Base-by-base conservation (phyloP, 2,329 filamentous ascomycete species). In the Colletotrichum orbiculare region DNA sequence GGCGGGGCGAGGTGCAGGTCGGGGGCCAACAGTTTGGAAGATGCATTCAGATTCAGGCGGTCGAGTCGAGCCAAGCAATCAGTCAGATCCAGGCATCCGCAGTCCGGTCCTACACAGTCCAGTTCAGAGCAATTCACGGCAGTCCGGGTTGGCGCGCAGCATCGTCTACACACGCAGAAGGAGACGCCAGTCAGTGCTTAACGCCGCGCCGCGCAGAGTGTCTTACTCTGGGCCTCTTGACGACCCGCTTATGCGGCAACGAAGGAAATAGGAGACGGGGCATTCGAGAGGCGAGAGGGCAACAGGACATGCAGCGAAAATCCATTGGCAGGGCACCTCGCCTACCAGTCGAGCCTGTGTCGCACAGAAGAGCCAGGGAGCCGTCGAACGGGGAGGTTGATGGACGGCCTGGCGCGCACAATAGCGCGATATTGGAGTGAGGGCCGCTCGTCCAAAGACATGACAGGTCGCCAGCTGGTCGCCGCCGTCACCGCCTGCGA, bases 381-480 rank as follows among this genome's bases (percentile, higher is more conserved):
- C 25, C 25, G 25, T 25, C 25, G 4, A 25, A 25, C 25, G 25
- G 4, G 25, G 25, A 25, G 25, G 25, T 25, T 25, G 25, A 25
- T 25, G 4, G 25, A 25, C 25, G 25, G 25, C 25, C 25, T 25
- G 25, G 25, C 25, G 25, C 25, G 25, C 25, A 25, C 15, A n/a
- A 48, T 45, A 59, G 39, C 38, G 46, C 46, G 17, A 45, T 4
- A 5, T 25, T 25, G 25, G 25, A 25, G 12, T 34, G 46, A 58
- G 57, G 45, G 12, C 62, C 39, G 57, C 39, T 41, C 62, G 37
- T 41, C 62, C 57, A 65, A 48, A 48, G 38, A 38, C 46, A 33
- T 61, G 52, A 65, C 57, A 50, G 57, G 62, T 52, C 52, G 58
- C 62, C 62, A 56, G 57, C 50, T 65, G 25, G 62, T 65, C 13